These are phyloP conservation scores for Thinopyrum elongatum DNA, from an alignment of 176 grass and related monocot species.

Conservation along the genomic window DNA sequence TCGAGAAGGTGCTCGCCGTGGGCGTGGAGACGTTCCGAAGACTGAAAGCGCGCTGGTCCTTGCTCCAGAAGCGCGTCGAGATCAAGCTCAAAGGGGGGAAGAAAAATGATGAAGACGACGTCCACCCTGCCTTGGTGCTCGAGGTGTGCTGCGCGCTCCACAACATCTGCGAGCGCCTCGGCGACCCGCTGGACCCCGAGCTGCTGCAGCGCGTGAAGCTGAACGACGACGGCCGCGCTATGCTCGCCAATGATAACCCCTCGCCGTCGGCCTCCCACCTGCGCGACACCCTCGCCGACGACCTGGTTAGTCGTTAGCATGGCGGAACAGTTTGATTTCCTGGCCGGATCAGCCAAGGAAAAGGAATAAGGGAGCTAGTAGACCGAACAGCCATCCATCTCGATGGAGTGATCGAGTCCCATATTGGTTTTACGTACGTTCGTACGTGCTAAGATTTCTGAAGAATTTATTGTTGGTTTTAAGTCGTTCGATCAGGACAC, in stretches of 20 bases:
- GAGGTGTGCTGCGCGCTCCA: slow-evolving; percentile 85
- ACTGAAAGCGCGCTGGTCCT: slow-evolving; percentile 66
- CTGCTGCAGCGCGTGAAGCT: slow-evolving; percentile 25
- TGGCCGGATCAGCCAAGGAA: no score
- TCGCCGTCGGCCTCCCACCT: slow-evolving; percentile 46
- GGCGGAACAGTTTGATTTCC: background rate
- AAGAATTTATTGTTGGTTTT: no score
- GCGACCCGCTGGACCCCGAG: slow-evolving; percentile 51
- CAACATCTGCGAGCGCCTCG: slow-evolving; percentile 81
- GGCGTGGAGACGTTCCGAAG: slow-evolving; percentile 59
- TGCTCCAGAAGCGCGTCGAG: slow-evolving; percentile 69
- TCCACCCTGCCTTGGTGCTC: slow-evolving; percentile 60
- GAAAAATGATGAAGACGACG: no score
- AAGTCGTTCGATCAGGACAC: no score
- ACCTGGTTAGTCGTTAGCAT: slow-evolving; percentile 31
- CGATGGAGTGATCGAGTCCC: no score
- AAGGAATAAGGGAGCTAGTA: no score
- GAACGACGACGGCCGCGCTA: slow-evolving; percentile 45
- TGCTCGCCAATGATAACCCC: slow-evolving; percentile 46
- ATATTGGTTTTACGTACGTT: no score
- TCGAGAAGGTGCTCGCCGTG: slow-evolving; percentile 35
- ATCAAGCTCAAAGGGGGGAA: slow-evolving; percentile 28
- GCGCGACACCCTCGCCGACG: slow-evolving; percentile 62
- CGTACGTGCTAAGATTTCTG: no score
- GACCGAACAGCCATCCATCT: no score